Evolutionary conservation across 441 rosid species (phyloP).

Genomic region (Raphanus hybrid): DNA sequence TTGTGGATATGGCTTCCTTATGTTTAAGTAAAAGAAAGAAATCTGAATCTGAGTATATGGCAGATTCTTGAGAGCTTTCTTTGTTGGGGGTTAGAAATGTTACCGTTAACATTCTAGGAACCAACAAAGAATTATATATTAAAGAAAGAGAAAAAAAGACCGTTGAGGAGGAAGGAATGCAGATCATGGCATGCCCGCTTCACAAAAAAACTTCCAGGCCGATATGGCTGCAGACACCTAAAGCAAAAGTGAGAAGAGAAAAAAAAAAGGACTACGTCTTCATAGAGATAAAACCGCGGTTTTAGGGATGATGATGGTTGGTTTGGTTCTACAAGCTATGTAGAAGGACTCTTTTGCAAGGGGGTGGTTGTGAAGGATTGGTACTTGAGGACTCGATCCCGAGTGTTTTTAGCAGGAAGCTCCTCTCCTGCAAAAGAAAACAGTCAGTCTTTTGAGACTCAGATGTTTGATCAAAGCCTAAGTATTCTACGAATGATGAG

Average conservation of each 20-base stretch:
- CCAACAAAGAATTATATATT: constrained; percentile 34
- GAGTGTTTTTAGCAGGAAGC: constrained; percentile 83
- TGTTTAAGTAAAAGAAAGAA: constrained; percentile 20
- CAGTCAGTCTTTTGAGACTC: constrained; percentile 5
- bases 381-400: constrained; percentile 77
- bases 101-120: constrained; percentile 65
- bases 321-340: constrained; percentile 60
- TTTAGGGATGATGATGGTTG: background rate
- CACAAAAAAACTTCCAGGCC: constrained; percentile 62
- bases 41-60: constrained; percentile 39
- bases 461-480: constrained; percentile 3
- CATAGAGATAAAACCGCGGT: constrained; percentile 27
- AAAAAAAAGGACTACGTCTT: constrained; percentile 1
- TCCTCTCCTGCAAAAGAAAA: constrained; percentile 80
- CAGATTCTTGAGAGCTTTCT: constrained; percentile 45
- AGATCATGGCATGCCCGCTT: constrained; percentile 64
- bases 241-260: constrained; percentile 24
- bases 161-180: constrained; percentile 51
- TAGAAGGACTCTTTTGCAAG: constrained; percentile 93
- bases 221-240: constrained; percentile 64
- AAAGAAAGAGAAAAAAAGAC: background rate
- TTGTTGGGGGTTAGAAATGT: constrained; percentile 51
- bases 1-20: constrained; percentile 42
- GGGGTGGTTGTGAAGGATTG: constrained; percentile 70
- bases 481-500: background rate